Conservation (phyloP, 2,329 filamentous ascomycete species). For the Hymenoscyphus albidus region DNA sequence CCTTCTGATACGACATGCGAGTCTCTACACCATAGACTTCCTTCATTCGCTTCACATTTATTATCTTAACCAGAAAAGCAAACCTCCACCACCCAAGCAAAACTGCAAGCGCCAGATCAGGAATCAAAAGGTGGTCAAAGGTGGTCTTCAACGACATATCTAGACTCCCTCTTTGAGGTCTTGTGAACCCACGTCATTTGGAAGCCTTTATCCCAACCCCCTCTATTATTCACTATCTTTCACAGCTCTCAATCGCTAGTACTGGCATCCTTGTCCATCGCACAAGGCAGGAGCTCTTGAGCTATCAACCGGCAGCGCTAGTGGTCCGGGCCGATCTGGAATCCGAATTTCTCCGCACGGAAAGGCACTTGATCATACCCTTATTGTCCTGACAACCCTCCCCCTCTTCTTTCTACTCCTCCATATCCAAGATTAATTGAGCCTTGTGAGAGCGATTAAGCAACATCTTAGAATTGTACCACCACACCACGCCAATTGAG, state of each 20-base stretch:
- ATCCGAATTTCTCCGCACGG: neutral
- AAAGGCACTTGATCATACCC: neutral
- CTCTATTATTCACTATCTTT: neutral
- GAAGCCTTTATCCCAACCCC: neutral
- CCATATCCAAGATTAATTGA: neutral
- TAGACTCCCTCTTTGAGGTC: neutral
- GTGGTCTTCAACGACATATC: neutral
- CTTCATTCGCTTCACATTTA: neutral
- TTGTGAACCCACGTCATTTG: neutral
- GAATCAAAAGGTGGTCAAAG: neutral
- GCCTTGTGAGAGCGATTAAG: neutral
- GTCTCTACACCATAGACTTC: neutral
- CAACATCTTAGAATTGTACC: neutral
- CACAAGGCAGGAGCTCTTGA: neutral
- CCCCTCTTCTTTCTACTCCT: neutral
- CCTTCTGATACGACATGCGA: neutral
- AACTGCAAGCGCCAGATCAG: neutral
- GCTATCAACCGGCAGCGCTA: neutral
- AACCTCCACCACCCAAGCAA: neutral
- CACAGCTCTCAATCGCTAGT: neutral
- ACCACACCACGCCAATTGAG: slow-evolving; percentile 6
- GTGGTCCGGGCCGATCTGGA: neutral
- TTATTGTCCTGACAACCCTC: neutral
- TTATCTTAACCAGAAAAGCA: neutral
- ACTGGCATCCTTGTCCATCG: neutral